A percentile compares a stretch with the other conserved stretches of the same genome.
phyloP scores from a whole-genome alignment of 345 rosid genomes.

The Melaleuca quinquenervia region DNA sequence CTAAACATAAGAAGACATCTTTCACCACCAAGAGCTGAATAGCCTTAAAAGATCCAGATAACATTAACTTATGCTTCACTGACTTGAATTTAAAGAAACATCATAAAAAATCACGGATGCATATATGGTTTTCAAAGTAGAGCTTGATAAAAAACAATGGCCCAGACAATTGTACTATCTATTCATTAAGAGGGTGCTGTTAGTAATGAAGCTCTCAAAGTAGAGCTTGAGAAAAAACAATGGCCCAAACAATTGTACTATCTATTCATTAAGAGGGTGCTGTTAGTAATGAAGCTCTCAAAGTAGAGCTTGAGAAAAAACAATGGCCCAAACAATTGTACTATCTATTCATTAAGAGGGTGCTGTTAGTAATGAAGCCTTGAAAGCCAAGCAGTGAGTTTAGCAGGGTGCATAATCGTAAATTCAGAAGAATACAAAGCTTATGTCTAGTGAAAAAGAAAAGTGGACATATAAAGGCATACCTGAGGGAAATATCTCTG shows the following conservation, averaged over 20 bases:
- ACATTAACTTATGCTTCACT: background rate
- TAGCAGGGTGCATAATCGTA: background rate
- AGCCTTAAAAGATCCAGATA: background rate
- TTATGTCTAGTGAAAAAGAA: background rate
- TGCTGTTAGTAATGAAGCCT: background rate
- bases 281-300: too few relatives aligned
- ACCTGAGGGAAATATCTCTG: slow-evolving; percentile 89
- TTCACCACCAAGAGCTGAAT: background rate
- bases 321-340: background rate
- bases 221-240: background rate
- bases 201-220: too few relatives aligned
- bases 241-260: background rate
- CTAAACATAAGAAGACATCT: background rate
- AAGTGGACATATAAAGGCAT: background rate
- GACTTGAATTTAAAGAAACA: background rate
- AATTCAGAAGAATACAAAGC: background rate
- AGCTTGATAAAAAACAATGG: background rate
- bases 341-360: background rate
- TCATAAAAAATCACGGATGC: background rate
- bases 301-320: background rate
- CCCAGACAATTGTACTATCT: background rate
- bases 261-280: background rate
- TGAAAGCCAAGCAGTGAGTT: background rate
- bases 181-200: background rate
- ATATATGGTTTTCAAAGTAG: background rate